Evolutionary conservation across 192 early-diverging fungal genomes (phyloP), one percentile per base, ranked within the genome.

Genomic region (Backusella mclennaniae): DNA sequence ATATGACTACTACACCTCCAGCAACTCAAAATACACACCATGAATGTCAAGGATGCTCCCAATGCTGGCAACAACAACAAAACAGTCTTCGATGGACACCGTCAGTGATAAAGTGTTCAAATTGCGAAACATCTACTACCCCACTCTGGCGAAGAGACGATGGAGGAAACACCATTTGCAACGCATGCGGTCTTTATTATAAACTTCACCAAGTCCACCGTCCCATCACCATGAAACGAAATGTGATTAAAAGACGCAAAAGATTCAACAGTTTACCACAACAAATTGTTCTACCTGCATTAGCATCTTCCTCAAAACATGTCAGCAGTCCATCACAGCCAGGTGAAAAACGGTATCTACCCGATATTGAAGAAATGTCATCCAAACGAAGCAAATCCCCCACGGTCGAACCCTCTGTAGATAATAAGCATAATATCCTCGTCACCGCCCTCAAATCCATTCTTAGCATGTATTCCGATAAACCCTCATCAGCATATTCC

Each of bases 101-200:
- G 15, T 77, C 85, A 6, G 83, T 83, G 14, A 86, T 87, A 19
- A 82, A 79, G 52, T 98, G 96, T 85, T 86, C 84, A 38, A 98
- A 99, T 88, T 99, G 98, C 86, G 79, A 84, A 17, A 97, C 94
- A 7, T 93, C 89, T 0, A 90, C 88, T 35, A 95, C 94, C 5
- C 94, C 94, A 12, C 84, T 95, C 46, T 95, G 94, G 94, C 87
- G 94, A 14, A 83, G 94, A 66, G 91, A 93, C 66, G 90, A 90
- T 38, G 76, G 85, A 26, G 92, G 92, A 69, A 89, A 92, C 74
- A 90, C 93, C 3, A 93, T 94, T 29, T 95, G 94, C 77, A 95
- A 95, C 73, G 94, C 94, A 3, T 95, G 94, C 75, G 97, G 97
- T 3, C 84, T 98, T 52, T 96, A 98, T 79, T 96, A 84, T 77